Percentiles rank a stretch among this genome's conserved stretches.
phyloP scores from a whole-genome alignment of 805 yeast genomes.

The Clavispora fructus region DNA sequence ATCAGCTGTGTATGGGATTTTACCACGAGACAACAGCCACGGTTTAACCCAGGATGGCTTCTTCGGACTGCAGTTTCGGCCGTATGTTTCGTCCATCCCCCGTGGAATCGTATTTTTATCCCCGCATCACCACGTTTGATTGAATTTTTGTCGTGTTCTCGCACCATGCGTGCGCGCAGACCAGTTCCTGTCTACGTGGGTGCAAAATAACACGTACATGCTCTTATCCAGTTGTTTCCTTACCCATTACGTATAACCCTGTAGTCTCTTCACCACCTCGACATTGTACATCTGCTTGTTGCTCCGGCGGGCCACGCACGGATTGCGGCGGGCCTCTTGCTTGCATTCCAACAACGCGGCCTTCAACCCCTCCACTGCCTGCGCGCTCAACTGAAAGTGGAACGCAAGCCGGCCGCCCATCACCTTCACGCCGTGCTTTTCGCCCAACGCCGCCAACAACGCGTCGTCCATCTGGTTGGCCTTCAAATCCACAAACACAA shows the following conservation, averaged over 20 bases:
- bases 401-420: conserved; percentile 77
- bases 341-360: conserved; percentile 52
- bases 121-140: too few relatives aligned
- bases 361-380: conserved; percentile 35
- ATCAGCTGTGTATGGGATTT: too few relatives aligned
- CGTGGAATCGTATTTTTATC: too few relatives aligned
- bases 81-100: too few relatives aligned
- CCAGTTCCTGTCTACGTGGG: not conserved
- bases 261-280: conserved; percentile 3
- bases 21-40: too few relatives aligned
- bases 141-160: too few relatives aligned
- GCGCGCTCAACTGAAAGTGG: conserved; percentile 47
- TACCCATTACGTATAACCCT: not conserved
- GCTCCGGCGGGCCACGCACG: conserved; percentile 24
- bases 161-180: too few relatives aligned
- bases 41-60: too few relatives aligned
- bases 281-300: conserved; percentile 7
- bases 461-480: conserved; percentile 52
- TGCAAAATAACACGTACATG: not conserved
- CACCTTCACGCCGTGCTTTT: conserved; percentile 55
- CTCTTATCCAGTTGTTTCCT: too few relatives aligned
- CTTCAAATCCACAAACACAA: conserved; percentile 66
- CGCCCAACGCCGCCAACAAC: conserved; percentile 48
- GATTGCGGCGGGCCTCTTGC: conserved; percentile 48
- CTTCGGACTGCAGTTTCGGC: too few relatives aligned